Base-by-base conservation (phyloP, 371 early-diverging fungal species). In the Zychaea mexicana region DNA sequence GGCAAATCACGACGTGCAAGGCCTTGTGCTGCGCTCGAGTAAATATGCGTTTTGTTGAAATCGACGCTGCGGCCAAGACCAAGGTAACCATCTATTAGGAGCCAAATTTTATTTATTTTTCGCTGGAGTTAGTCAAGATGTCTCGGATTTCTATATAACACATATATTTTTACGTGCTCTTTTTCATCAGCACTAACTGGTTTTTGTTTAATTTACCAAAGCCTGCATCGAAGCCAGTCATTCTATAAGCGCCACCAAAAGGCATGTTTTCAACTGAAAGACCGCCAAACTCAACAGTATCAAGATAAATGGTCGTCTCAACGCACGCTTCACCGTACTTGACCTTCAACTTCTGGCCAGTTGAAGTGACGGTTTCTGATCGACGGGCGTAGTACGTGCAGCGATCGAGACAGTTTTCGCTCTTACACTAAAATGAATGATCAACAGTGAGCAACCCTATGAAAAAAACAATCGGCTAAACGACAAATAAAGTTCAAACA, bases 181-280 rank as follows among this genome's bases (percentile, higher is more conserved):
- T n/a, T n/a, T n/a, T n/a, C n/a, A n/a, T n/a, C n/a, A n/a, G n/a
- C n/a, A n/a, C n/a, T n/a, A n/a, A n/a, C n/a, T n/a, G n/a, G n/a
- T n/a, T n/a, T n/a, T n/a, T n/a, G n/a, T n/a, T 36, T 6, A 49
- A 33, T 53, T 58, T 73, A 77, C 77, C 77, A 66, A 79, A 79
- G 32, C 80, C 80, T 60, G 64, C 45, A 28, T 61, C 80, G 55
- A 79, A 79, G 22, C 77, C 80, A 60, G 60, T 69, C 80, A 79
- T 79, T 42, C 70, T 68, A 65, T 77, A 77, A 22, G 80, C 80
- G 30, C 75, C 75, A 65, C 80, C 80, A 30, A 79, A 74, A 26
- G 80, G 80, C 70, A 74, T 69, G 39, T 76, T 60, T 21, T 66
- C 58, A 24, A 79, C 73, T 8, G 49, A 69, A 36, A 74, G 52